phyloP scores from a whole-genome alignment of 1,139 yeast genomes.

The Diutina rugosa region DNA sequence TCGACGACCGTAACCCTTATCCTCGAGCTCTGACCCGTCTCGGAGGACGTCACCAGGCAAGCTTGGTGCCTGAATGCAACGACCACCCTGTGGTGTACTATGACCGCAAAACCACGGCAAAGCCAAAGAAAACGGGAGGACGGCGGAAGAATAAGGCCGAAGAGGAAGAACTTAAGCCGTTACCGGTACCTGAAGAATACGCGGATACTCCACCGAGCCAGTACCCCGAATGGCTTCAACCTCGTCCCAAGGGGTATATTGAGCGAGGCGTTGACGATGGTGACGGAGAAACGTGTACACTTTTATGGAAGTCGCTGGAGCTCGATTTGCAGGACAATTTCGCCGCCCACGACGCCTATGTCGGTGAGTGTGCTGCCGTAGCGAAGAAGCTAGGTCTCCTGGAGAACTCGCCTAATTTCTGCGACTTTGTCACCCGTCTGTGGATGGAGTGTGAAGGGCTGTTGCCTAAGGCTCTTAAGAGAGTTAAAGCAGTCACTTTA shows the following conservation, averaged over 20 bases:
- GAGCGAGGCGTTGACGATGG: conserved; percentile 73
- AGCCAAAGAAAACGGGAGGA: conserved; percentile 3
- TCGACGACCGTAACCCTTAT: conserved; percentile 64
- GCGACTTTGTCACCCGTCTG: conserved; percentile 54
- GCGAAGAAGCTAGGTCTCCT: conserved; percentile 32
- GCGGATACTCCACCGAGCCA: conserved; percentile 27
- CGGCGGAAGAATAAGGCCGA: conserved; percentile 10
- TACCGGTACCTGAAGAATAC: conserved; percentile 37
- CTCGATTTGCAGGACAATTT: conserved; percentile 18
- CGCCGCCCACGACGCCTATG: conserved; percentile 35
- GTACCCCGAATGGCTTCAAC: conserved; percentile 67
- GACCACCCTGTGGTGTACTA: conserved; percentile 61
- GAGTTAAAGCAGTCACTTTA: conserved; percentile 34
- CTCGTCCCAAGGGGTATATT: conserved; percentile 67
- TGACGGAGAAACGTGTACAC: conserved; percentile 38
- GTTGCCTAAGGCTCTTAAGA: conserved; percentile 27
- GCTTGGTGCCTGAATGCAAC: conserved; percentile 52
- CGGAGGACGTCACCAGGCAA: conserved; percentile 66
- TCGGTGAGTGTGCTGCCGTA: conserved; percentile 39
- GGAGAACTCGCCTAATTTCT: conserved; percentile 56
- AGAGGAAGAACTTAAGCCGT: conserved; percentile 12
- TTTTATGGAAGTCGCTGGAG: conserved; percentile 52
- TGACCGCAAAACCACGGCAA: conserved; percentile 19
- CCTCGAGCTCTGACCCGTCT: conserved; percentile 73
- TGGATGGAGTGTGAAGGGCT: conserved; percentile 43